phyloP scores from a whole-genome alignment of 805 yeast genomes.

The Maudiozyma bulderi region DNA sequence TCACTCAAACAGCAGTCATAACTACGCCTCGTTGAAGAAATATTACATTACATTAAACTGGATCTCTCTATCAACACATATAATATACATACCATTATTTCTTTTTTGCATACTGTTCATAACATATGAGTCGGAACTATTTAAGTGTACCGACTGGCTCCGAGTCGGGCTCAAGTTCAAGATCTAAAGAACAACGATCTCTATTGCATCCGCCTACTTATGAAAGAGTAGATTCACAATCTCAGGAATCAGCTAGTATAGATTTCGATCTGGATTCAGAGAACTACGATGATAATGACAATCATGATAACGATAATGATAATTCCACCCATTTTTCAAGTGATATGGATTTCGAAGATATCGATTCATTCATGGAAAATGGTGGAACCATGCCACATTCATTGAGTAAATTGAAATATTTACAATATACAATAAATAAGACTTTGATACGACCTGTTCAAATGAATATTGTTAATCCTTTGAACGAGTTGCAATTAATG shows the following conservation, averaged over 20 bases:
- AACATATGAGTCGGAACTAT: background rate
- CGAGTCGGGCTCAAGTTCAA: background rate
- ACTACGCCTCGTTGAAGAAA: no score
- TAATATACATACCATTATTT: background rate
- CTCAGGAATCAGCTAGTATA: background rate
- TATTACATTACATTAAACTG: no score
- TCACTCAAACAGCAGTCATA: no score
- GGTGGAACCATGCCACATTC: background rate
- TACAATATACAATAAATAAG: conserved; percentile 11
- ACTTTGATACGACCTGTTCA: conserved; percentile 5
- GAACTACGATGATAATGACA: conserved; percentile 30
- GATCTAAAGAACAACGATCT: background rate
- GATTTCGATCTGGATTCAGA: conserved; percentile 3
- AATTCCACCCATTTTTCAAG: conserved; percentile 42
- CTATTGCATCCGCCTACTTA: background rate
- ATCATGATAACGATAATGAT: background rate
- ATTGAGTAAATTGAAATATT: conserved; percentile 3
- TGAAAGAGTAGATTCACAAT: background rate
- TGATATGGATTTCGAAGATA: conserved; percentile 6
- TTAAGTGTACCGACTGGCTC: background rate
- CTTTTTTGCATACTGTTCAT: background rate
- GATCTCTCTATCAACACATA: background rate
- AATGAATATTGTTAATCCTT: conserved; percentile 28
- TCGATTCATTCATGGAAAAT: background rate
- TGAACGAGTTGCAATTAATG: conserved; percentile 15